phyloP scores from a whole-genome alignment of 1,284 basidiomycete genomes.

The Agroathelia rolfsii region DNA sequence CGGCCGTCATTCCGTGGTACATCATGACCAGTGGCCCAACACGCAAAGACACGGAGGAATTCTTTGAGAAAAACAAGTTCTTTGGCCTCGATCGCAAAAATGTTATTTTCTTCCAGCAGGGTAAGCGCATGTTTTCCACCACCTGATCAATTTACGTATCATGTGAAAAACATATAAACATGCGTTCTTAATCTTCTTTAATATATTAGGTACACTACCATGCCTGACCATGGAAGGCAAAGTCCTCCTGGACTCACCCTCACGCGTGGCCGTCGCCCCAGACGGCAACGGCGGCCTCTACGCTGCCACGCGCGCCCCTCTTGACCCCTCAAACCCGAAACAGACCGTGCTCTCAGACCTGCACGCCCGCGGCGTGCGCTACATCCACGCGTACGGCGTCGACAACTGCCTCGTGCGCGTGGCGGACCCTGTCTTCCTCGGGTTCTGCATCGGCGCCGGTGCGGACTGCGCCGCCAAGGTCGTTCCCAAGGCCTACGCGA shows the following conservation, averaged over 20 bases:
- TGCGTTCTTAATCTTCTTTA: conserved; percentile 4
- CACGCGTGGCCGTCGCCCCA: conserved; percentile 83
- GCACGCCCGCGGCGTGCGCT: conserved; percentile 66
- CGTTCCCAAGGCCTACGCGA: conserved; percentile 80
- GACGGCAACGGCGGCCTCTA: conserved; percentile 98
- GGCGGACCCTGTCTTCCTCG: conserved; percentile 94
- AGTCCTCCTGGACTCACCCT: conserved; percentile 76
- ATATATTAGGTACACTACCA: conserved; percentile 75
- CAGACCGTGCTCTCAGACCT: conserved; percentile 83
- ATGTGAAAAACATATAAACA: background rate
- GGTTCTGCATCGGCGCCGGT: conserved; percentile 80
- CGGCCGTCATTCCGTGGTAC: conserved; percentile 81
- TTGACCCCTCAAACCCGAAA: conserved; percentile 50
- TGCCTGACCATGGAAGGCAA: conserved; percentile 93
- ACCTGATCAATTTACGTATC: background rate
- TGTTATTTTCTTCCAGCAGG: conserved; percentile 96
- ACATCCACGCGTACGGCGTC: conserved; percentile 94
- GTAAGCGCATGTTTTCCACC: conserved; percentile 32
- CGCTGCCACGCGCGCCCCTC: conserved; percentile 77
- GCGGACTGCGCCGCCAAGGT: conserved; percentile 94
- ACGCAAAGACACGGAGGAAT: conserved; percentile 76
- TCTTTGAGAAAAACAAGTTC: conserved; percentile 71
- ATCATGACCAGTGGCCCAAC: conserved; percentile 99
- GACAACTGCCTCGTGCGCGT: conserved; percentile 99
- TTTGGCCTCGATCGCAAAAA: conserved; percentile 81